A percentile compares a stretch with the other conserved stretches of the same genome.
phyloP scores from a whole-genome alignment of 176 grass and related monocot species.

The Bromus sterilis region DNA sequence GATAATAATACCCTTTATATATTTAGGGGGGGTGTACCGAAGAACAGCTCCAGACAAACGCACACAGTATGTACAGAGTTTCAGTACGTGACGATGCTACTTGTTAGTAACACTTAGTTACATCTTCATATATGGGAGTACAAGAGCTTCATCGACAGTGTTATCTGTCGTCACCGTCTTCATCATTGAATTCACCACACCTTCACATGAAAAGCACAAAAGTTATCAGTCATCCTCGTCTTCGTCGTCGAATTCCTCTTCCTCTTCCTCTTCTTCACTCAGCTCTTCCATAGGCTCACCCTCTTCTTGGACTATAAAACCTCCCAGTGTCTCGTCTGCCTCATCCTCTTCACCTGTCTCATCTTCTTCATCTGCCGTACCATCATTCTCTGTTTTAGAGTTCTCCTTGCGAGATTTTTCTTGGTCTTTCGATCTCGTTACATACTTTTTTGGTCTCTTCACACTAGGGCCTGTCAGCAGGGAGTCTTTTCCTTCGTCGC shows the following conservation, averaged over 20 bases:
- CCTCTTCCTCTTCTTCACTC: slow-evolving; percentile 36
- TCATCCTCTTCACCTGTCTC: slow-evolving; percentile 50
- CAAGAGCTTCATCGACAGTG: background rate
- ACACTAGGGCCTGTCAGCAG: slow-evolving; percentile 14
- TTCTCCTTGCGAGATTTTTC: slow-evolving; percentile 33
- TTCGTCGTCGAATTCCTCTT: slow-evolving; percentile 57
- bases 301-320: slow-evolving; percentile 57
- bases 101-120: background rate
- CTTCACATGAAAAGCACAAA: background rate
- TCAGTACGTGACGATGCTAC: background rate
- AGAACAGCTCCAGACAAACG: background rate
- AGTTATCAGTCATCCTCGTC: slow-evolving; percentile 35
- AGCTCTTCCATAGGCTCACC: slow-evolving; percentile 38
- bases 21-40: too few species aligned
- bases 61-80: slow-evolving; percentile 3
- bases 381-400: background rate
- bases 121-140: background rate
- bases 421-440: slow-evolving; percentile 43
- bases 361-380: slow-evolving; percentile 5
- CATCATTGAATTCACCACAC: slow-evolving; percentile 26
- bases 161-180: slow-evolving; percentile 29
- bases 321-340: slow-evolving; percentile 74
- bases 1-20: too few species aligned
- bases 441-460: slow-evolving; percentile 45
- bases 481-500: slow-evolving; percentile 39